Evolutionary conservation across 2,329 filamentous ascomycete genomes (phyloP), one percentile per base, ranked within the genome.

Genomic region (Pestalotiopsis sp.): DNA sequence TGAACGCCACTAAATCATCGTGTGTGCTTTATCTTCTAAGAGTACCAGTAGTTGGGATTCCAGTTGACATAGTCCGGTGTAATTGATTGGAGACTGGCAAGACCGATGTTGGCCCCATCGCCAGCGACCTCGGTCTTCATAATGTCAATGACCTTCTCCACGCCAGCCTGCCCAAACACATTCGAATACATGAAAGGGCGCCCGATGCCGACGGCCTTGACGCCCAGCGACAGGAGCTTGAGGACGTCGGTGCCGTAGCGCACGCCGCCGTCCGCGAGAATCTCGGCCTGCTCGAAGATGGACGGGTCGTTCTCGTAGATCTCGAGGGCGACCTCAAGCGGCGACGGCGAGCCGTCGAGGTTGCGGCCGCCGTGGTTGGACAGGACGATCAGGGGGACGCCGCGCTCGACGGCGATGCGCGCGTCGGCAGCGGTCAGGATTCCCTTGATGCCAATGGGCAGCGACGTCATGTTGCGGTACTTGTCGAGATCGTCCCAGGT

Each of bases 161-260:
- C 84, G 41, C 85, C 84, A 4, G 79, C 77, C 38, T 76, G 74
- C 5, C 84, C 85, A 70, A 82, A 86, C 20, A 81, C 75, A 71
- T 85, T 85, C 17, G 82, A 79, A 72, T 80, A 86, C 82, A 86
- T 84, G 70, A 84, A 78, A 9, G 81, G 78, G 14, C 84, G 73
- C 11, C 83, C 84, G 4, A 86, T 69, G 20, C 84, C 74, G n/a
- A 80, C 78, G 27, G 76, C 77, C 6, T 71, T 70, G 6, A 79
- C 79, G 7, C 79, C 78, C 7, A 80, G 72, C 0, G 78, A 77
- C 3, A 81, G 72, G n/a, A 79, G 67, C 70, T 78, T 78, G 57
- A 80, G 68, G 2, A 78, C 72, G 68, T 81, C 79, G 57, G 73
- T 72, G 20, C 79, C 79, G 67, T 76, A 77, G 2, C 79, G 73